phyloP scores from a whole-genome alignment of 2,329 filamentous ascomycete species.

The Talaromyces sp. region DNA sequence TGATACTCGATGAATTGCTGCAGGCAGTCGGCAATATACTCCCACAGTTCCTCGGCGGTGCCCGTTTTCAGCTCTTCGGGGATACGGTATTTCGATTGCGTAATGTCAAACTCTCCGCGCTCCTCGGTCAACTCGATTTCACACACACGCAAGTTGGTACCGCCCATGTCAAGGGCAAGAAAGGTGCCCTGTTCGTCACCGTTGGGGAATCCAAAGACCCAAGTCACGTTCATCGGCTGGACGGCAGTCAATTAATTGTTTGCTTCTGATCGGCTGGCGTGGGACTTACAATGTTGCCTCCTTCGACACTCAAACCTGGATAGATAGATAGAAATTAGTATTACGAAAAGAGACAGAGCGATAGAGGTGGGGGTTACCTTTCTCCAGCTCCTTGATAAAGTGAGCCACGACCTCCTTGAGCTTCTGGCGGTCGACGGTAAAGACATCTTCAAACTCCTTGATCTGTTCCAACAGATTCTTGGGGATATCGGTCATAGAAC shows the following conservation, averaged over 20 bases:
- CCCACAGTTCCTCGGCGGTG: slow-evolving; percentile 81
- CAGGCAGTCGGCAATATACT: slow-evolving; percentile 89
- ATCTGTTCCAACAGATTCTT: slow-evolving; percentile 79
- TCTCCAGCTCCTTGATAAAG: slow-evolving; percentile 82
- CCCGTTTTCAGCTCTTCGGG: slow-evolving; percentile 88
- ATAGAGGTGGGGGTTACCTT: slow-evolving; percentile 53
- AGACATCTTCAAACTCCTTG: slow-evolving; percentile 74
- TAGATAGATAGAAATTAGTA: slow-evolving; percentile 7
- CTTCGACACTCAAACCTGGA: slow-evolving; percentile 74
- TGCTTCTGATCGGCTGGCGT: not conserved
- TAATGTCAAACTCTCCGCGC: slow-evolving; percentile 88
- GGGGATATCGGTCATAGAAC: slow-evolving; percentile 86
- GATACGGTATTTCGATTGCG: slow-evolving; percentile 94
- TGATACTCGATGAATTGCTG: slow-evolving; percentile 86
- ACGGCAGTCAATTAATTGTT: not conserved
- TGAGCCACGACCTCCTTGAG: slow-evolving; percentile 88
- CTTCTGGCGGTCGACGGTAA: slow-evolving; percentile 72
- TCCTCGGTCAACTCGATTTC: slow-evolving; percentile 84
- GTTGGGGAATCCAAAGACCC: slow-evolving; percentile 86
- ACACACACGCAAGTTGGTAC: slow-evolving; percentile 92
- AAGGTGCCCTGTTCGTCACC: slow-evolving; percentile 84
- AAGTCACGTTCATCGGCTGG: slow-evolving; percentile 95
- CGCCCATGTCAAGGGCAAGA: slow-evolving; percentile 90
- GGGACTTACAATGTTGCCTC: slow-evolving; percentile 79
- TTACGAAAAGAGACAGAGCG: not conserved